Base-by-base conservation (phyloP, 495 filamentous ascomycete genomes). In the Rhizodiscina lignyota region DNA sequence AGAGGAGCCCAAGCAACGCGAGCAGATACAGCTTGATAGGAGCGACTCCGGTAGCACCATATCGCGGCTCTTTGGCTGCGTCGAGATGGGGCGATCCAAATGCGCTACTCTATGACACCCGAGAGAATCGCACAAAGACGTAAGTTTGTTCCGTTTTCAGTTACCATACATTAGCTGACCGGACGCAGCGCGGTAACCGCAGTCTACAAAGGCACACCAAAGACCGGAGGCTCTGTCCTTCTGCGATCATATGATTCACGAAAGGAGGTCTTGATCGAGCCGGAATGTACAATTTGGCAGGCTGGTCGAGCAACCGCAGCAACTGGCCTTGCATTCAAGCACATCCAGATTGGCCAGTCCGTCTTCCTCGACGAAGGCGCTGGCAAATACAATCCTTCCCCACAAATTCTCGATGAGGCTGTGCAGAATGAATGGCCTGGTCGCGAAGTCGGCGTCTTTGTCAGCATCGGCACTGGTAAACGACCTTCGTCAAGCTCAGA, bases 301-400 rank as follows among this genome's bases (percentile, higher is more conserved):
- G 89, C 89, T 3, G 89, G 89, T 5, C 74, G 91, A 26, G 89
- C 89, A n/a, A 97, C 89, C 2, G 82, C 69, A 34, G 85, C 89
- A 2, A 93, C 83, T 2, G 84, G 80, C 0, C 61, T 91, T 21
- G 91, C 89, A 2, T 97, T 97, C 60, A 97, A 97, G 53, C 83
- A 86, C 0, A 85, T 97, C 26, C 81, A 80, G 43, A 80, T 96
- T 35, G 91, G 85, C 2, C 86, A 94, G 46, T 85, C 84, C 8
- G 66, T 82, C 10, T 97, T 96, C 46, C 77, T 91, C 34, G 91
- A 97, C 47, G 89, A 96, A 54, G 89, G 89, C 15, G 63, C 72
- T 4, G 89, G 89, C 4, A 83, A 77, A 37, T 97, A 85, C 59
- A 97, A 96, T 49, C 89, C 89, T 1, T 67, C 85, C 17, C 78